Base-by-base conservation (phyloP, 1,139 yeast species). In the Pichia sp. region DNA sequence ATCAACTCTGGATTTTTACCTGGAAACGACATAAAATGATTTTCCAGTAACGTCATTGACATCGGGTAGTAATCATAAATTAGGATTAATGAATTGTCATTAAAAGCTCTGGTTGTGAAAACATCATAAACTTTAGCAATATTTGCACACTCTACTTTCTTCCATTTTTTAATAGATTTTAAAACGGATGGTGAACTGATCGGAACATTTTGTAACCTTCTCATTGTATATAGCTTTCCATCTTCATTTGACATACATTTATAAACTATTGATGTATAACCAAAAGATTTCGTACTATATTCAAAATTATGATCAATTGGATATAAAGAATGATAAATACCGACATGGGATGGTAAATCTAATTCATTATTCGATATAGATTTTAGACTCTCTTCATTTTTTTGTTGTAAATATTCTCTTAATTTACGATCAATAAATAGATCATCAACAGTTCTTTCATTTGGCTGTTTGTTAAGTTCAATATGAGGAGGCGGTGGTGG, bases 101-200 rank as follows among this genome's bases (percentile, higher is more conserved):
- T 90, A 67, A 94, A 92, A 6, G 90, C 86, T 51, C 87, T 76
- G 10, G 94, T 82, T 1, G 96, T 84, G 61, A 92, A 92, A 10
- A 95, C 89, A 60, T 90, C 97, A 42, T 77, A 74, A 8, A 89
- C 65, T 35, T 73, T 71, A 2, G 85, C 87, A 20, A 87, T 68
- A 55, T 82, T 81, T 12, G 90, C 75, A 52, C 69, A 67, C 28
- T 71, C 64, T 10, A 78, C 58, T 36, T 64, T 62, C 40, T 64
- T 65, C 87, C 87, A 82, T 43, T 62, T 69, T 48, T 74, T 73
- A 38, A 81, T 69, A 25, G 67, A 57, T 16, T 64, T 59, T 48
- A 82, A 68, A 36, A 77, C 71, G 48, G 72, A 74, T 49, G 87
- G 89, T 52, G 80, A 78, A 4, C 73, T 64, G 25, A 82, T 73